Evolutionary conservation across 2,329 filamentous ascomycete genomes (phyloP).

Genomic region (Ceratocystis destructans): DNA sequence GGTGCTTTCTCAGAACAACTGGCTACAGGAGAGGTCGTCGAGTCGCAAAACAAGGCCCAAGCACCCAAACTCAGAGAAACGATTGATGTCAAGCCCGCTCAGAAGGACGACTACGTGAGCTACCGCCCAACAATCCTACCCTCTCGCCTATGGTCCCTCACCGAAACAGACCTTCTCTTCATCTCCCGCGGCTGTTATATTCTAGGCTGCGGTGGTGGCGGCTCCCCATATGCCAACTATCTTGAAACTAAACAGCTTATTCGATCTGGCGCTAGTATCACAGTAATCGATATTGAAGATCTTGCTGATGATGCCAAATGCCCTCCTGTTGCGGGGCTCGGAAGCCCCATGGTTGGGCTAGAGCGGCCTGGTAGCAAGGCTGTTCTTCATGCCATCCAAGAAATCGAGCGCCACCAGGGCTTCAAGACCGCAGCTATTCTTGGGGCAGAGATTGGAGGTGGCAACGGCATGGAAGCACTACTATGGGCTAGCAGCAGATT

Average conservation of each 20-base stretch:
- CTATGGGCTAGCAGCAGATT: conserved; percentile 28
- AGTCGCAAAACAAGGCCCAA: conserved; percentile 3
- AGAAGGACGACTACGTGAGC: conserved; percentile 25
- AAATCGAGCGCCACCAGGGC: conserved; percentile 35
- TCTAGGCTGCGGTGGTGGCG: conserved; percentile 23
- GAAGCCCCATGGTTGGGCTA: conserved; percentile 22
- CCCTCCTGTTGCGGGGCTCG: conserved; percentile 21
- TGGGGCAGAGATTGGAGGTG: conserved; percentile 34
- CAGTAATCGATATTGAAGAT: conserved; percentile 21
- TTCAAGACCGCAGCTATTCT: conserved; percentile 15
- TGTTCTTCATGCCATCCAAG: conserved; percentile 36
- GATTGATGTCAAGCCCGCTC: conserved; percentile 14
- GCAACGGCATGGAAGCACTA: conserved; percentile 35
- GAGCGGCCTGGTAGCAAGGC: conserved; percentile 21
- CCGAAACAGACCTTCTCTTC: conserved; percentile 22
- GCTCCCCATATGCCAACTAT: conserved; percentile 22
- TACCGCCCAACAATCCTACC: conserved; percentile 36
- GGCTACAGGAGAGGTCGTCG: neutral
- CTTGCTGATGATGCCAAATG: conserved; percentile 21
- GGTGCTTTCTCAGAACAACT: neutral
- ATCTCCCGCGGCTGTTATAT: conserved; percentile 23
- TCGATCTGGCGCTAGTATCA: conserved; percentile 21
- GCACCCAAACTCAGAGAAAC: neutral
- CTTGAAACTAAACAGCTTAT: conserved; percentile 21
- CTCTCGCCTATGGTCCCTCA: conserved; percentile 21